Evolutionary conservation across 2,329 filamentous ascomycete genomes (phyloP), one percentile per base, ranked within the genome.

Genomic region (Colletotrichum kahawae): DNA sequence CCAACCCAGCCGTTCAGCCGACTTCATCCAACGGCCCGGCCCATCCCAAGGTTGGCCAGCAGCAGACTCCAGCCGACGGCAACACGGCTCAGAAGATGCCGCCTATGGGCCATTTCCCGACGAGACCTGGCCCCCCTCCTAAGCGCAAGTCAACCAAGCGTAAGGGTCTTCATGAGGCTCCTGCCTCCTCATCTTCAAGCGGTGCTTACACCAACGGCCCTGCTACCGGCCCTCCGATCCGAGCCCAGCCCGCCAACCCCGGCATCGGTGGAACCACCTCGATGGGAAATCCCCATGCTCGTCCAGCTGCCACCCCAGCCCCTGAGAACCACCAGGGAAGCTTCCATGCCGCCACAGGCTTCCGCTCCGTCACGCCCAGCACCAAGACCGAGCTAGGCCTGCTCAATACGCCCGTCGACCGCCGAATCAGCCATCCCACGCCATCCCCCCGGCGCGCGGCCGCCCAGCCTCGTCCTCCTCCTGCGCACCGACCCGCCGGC

Each of bases 291-390:
- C 9, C 18, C 18, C 0, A 4, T 6, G 9, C 38, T 4, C 38
- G 1, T n/a, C 18, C 38, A n/a, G 38, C 38, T 0, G 38, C 0
- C 0, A 2, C 12, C 0, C 3, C 18, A n/a, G 43, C n/a, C 1
- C n/a, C 2, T 21, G 43, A 51, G 10, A 13, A 51, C 43, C n/a
- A 10, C 7, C 10, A 51, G 10, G 6, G 5, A 21, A 6, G 10
- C 0, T 21, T 21, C 10, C 5, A 21, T 6, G 5, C 12, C 43
- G 3, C 10, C n/a, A 21, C 10, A 7, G 43, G 10, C 43, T 21
- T 21, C 43, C 43, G 12, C 43, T 51, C 43, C 5, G 6, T 12
- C 9, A n/a, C 13, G 10, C 43, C 43, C 4, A 51, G 10, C 43
- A 12, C 5, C 10, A 51, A 21, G 3, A 21, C 43, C 6, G 43